Base-by-base conservation (phyloP, 1,284 basidiomycete genomes). In the Rhodotorula sp. region DNA sequence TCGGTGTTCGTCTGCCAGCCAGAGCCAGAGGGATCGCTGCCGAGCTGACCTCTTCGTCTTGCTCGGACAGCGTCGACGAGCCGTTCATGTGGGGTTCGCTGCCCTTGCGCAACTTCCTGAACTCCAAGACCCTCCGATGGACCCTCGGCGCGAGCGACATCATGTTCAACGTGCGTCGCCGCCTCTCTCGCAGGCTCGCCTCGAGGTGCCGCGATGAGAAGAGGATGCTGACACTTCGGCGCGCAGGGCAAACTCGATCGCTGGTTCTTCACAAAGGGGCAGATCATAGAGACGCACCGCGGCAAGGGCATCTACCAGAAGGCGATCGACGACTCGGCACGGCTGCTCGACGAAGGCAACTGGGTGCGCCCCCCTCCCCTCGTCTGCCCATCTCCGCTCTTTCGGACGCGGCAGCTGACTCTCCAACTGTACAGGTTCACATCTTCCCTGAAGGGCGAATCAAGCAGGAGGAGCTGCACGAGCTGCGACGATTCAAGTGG, bases 401-500 rank as follows among this genome's bases (percentile, higher is more conserved):
- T 25, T 34, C 12, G 9, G 25, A 3, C 25, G 2, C 7, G 25
- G 17, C 27, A 10, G 27, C 49, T 50, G 44, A 52, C 61, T 53
- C 71, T 41, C 49, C 60, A 3, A 58, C 42, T 8, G 58, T 23
- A 41, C 25, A 95, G 93, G 85, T 97, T 17, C 96, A 99, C 80
- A 85, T 99, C 55, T 99, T 95, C 77, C 89, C 93, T 0, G 97
- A 99, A 82, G 95, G 96, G 34, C 91, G 90, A 77, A 88, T 98
- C 58, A 91, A 93, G 79, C 94, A 93, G 80, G 85, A 88, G 42
- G 79, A 84, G 34, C 82, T 85, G 14, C 88, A 90, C 14, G 82
- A 84, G 55, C 81, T 98, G 71, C 85, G 89, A 10, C 85, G 92
- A 58, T 98, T 99, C 83, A 97, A 97, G 84, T 99, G 96, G 97